Base-by-base conservation (phyloP, 2,329 filamentous ascomycete species). In the Colletotrichum tamarilloi region DNA sequence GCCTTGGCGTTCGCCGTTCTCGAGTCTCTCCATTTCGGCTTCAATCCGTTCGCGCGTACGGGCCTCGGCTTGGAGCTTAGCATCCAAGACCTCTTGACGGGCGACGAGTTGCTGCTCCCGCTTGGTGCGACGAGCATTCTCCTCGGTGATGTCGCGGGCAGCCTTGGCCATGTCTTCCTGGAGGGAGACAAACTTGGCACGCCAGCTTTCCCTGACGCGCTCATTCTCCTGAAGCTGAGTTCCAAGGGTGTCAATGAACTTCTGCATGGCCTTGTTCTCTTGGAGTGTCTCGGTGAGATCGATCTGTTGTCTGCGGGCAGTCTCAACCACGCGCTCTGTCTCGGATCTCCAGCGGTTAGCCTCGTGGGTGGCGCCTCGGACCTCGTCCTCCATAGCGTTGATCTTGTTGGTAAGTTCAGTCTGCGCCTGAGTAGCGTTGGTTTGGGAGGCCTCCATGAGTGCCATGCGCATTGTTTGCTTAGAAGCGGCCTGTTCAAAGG, bases 111-210 rank as follows among this genome's bases (percentile, higher is more conserved):
- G 92, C 76, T 94, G 91, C 80, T 97, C 94, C 80, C 93, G 93
- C 83, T 93, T 93, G 78, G 91, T 91, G 84, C 93, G 95, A 46
- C 90, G 88, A 35, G 93, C 91, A 80, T 95, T 96, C 80, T 98
- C 95, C 77, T 94, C 91, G 26, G 93, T 92, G 74, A 98, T 91
- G 74, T 97, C 93, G 59, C 91, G 91, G 66, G 94, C 92, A 62
- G 95, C 94, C 68, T 87, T 87, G 38, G 92, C 90, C 92, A 98
- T 96, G 77, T 98, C 95, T 75, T 95, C 90, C 82, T 98, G 95
- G 52, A 99, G 86, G 73, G 91, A 91, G 77, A 96, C 91, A 78
- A 98, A 93, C 82, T 97, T 97, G 80, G 87, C 87, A 76, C 95
- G 92, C 90, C 97, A 95, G 74, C 89, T 91, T 80, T 98, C 94